Evolutionary conservation across 2,329 filamentous ascomycete species (phyloP).

Genomic region (Fusarium torulosum): DNA sequence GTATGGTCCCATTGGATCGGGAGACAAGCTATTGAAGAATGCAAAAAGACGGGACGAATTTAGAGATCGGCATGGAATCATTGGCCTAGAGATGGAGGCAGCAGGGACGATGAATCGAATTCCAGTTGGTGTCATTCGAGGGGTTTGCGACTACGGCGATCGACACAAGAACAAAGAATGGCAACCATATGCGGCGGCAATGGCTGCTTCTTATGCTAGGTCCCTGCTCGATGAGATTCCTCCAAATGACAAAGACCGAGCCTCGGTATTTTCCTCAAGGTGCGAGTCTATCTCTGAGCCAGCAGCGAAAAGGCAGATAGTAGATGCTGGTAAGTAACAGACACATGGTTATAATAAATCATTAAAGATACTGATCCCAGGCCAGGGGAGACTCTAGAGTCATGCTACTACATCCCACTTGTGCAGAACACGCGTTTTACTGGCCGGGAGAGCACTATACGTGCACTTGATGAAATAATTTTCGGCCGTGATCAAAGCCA

Average conservation of each 20-base stretch:
- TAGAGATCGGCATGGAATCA: conserved; percentile 47
- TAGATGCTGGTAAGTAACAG: background rate
- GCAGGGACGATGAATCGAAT: conserved; percentile 40
- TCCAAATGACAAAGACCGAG: background rate
- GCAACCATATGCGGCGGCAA: conserved; percentile 55
- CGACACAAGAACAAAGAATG: conserved; percentile 52
- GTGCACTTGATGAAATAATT: conserved; percentile 7
- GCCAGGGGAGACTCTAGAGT: background rate
- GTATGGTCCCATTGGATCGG: conserved; percentile 48
- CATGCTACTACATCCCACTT: background rate
- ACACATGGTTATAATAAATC: background rate
- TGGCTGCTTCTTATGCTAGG: conserved; percentile 33
- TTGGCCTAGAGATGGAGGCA: conserved; percentile 52
- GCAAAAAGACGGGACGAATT: conserved; percentile 42
- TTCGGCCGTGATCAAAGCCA: conserved; percentile 10
- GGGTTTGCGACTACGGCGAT: conserved; percentile 53
- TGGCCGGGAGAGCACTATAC: background rate
- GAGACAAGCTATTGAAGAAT: conserved; percentile 51
- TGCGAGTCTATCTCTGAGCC: accelerated
- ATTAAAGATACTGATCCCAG: background rate
- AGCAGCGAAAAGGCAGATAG: too few species aligned
- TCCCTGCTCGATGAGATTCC: conserved; percentile 16
- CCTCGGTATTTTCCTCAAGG: too few species aligned
- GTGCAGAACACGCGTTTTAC: background rate
- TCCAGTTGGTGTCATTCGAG: conserved; percentile 51